These are phyloP conservation scores for Colletotrichum neosansevieriae DNA, from an alignment of 2,329 filamentous ascomycete species.

Conservation along the genomic window DNA sequence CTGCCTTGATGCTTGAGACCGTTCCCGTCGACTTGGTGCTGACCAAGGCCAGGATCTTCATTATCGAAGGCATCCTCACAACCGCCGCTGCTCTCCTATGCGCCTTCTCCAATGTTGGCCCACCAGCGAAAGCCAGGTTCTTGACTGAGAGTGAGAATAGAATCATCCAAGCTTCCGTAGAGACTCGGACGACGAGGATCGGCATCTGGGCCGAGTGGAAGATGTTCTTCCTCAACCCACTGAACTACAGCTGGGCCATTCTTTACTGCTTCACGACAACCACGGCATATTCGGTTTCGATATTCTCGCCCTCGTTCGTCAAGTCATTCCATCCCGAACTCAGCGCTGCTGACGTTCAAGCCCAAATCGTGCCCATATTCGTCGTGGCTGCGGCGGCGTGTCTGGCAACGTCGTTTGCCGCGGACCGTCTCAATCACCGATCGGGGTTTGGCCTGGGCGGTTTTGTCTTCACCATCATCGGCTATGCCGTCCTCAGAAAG, in stretches of 20 bases:
- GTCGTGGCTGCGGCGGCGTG: conserved; percentile 39
- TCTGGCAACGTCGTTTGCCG: conserved; percentile 28
- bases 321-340: conserved; percentile 37
- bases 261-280: conserved; percentile 41
- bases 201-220: conserved; percentile 36
- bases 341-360: conserved; percentile 36
- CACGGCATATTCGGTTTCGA: conserved; percentile 40
- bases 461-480: conserved; percentile 35
- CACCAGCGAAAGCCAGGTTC: conserved; percentile 38
- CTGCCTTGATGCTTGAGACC: rapidly evolving
- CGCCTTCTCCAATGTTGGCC: conserved; percentile 32
- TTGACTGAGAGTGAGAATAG: conserved; percentile 36
- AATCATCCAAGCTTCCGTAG: conserved; percentile 17
- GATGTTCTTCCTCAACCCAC: conserved; percentile 39
- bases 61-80: conserved; percentile 50
- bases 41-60: conserved; percentile 47
- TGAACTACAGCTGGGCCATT: conserved; percentile 41
- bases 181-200: conserved; percentile 13
- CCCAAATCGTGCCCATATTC: conserved; percentile 41
- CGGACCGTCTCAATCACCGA: conserved; percentile 41
- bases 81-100: conserved; percentile 44
- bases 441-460: conserved; percentile 38
- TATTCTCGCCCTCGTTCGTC: conserved; percentile 42
- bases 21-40: not conserved
- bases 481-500: conserved; percentile 33